These are phyloP conservation scores for Eucalyptus victrix DNA, from an alignment of 345 rosid genomes.

Conservation along the genomic window DNA sequence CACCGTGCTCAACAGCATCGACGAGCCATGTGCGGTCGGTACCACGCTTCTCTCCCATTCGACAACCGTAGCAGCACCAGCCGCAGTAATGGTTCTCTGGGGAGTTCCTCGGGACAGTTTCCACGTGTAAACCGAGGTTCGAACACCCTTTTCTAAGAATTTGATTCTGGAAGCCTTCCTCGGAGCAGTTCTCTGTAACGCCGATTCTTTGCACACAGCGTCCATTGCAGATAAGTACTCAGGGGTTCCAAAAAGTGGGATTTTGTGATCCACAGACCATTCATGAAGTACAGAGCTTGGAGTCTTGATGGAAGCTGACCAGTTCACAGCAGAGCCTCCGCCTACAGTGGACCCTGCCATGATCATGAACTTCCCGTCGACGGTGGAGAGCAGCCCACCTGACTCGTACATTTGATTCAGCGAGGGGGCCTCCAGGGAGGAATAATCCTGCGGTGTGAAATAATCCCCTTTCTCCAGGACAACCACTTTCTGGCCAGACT, in stretches of 20 bases:
- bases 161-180: constrained; percentile 8
- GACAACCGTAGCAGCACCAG: constrained; percentile 6
- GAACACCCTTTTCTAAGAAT: constrained; percentile 1
- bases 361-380: constrained; percentile 2
- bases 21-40: constrained; percentile 4
- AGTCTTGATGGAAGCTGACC: constrained; percentile 5
- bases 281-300: constrained; percentile 1
- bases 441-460: background rate
- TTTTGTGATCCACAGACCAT: constrained; percentile 3
- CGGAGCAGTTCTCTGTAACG: background rate
- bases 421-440: constrained; percentile 5
- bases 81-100: constrained; percentile 4
- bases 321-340: constrained; percentile 5
- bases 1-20: constrained; percentile 5
- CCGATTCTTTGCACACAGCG: background rate
- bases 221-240: constrained; percentile 1
- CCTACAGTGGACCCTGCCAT: constrained; percentile 4
- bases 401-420: background rate
- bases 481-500: constrained; percentile 1
- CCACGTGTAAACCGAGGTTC: background rate
- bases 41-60: constrained; percentile 1
- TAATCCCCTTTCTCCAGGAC: constrained; percentile 10
- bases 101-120: background rate
- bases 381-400: background rate
- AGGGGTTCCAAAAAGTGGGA: background rate